Base-by-base conservation (phyloP, 1,139 yeast species). In the Wickerhamomyces sp. region DNA sequence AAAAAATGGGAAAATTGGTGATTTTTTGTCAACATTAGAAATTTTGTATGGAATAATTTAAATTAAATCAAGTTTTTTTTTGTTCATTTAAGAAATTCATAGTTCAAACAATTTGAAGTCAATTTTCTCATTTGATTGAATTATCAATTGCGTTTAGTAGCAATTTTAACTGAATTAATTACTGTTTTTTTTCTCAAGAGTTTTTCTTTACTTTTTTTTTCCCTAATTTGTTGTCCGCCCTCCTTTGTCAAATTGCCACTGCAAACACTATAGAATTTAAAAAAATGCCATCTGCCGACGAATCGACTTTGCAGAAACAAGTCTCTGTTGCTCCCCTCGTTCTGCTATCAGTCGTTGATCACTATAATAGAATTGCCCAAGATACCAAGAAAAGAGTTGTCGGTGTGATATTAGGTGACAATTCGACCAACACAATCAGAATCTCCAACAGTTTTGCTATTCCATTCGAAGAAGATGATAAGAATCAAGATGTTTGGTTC, bases 261-360 rank as follows among this genome's bases (percentile, higher is more conserved):
- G 8, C 14, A 4, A 3, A 26, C 8, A 39, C 21, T n/a, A n/a
- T n/a, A 28, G 4, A 16, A 32, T 33, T 17, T 15, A 28, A 24
- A 16, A 39, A 36, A 40, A 35, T n/a, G n/a, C n/a, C n/a, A n/a
- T n/a, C 43, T 26, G 34, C 44, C 19, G 51, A 46, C 33, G 49
- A 50, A 21, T 28, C 48, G 9, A 36, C 66, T 46, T 64, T 68
- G 40, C 67, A 67, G 48, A 79, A 78, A 50, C 74, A 84, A 5
- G 97, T 90, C 32, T 76, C 95, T 1, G 96, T 94, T 36, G 96
- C 98, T 4, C 99, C 99, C 21, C 70, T 94, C 58, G 99, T 94
- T 34, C 76, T 94, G 31, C 74, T 94, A 33, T 89, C 97, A 0
- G 96, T 88, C 22, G 95, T 90, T 35, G 99, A 94, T 63, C 98